Evolutionary conservation across 2,329 filamentous ascomycete species (phyloP), one percentile per base, ranked within the genome.

Genomic region (Colletotrichum abscissum): DNA sequence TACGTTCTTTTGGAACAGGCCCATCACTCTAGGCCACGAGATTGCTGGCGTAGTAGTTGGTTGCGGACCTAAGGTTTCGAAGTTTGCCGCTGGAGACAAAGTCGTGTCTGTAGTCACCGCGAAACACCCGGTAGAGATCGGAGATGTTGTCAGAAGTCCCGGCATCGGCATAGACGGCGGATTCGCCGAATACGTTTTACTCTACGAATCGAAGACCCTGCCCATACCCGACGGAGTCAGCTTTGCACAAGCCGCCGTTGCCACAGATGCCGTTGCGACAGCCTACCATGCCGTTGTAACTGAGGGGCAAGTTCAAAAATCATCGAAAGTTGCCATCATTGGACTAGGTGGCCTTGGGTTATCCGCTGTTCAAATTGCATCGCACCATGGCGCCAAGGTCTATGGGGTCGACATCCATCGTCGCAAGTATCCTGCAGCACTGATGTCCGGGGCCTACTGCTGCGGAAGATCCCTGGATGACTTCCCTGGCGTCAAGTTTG

Each of bases 221-320:
- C 64, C 54, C 16, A 28, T 74, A 6, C 72, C 68, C 1, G 72
- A 72, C 11, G 30, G n/a, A 1, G 68, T 74, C 16, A 35, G 14
- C 12, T 72, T 72, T 33, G 63, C 63, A 11, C 14, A 54, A 9
- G 72, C 68, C 4, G 68, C 68, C 4, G 63, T 74, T 8, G 72
- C 68, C 3, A 74, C 67, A 2, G 72, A 74, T 28, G 67, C 68
- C 14, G 42, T 74, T 12, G 67, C 72, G 1, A 74, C 72, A 1
- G 63, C 67, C 1, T 74, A 74, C 26, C 67, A 74, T n/a, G 67
- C 72, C 11, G 67, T 74, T 2, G 72, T 79, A 38, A 19, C 72
- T 7, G 72, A 72, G 42, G 72, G 72, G n/a, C 19, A 12, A 0
- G 55, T 74, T 42, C 16, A 46, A 7, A 4, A 22, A 6, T 30